phyloP scores from a whole-genome alignment of 139 green algal genomes.

The Picochlorum sp. region DNA sequence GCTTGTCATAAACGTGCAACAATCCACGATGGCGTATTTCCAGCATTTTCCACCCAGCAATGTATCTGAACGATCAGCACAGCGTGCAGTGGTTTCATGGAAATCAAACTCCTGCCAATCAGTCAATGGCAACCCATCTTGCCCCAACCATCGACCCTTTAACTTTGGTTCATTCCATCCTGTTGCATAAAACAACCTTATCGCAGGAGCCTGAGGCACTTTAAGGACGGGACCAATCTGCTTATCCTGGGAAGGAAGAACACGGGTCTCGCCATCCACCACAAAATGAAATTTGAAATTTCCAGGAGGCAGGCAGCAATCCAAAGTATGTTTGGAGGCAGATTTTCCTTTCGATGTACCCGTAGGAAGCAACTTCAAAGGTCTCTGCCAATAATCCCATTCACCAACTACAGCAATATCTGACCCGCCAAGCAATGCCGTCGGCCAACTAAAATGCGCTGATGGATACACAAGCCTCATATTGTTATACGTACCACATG shows the following conservation, averaged over 20 bases:
- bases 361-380: constrained; percentile 32
- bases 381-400: constrained; percentile 34
- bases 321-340: constrained; percentile 13
- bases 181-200: constrained; percentile 50
- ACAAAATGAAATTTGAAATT: constrained; percentile 47
- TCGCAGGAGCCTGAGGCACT: constrained; percentile 29
- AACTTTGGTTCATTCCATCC: constrained; percentile 39
- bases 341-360: neutral
- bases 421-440: constrained; percentile 6
- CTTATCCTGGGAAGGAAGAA: constrained; percentile 28
- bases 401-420: constrained; percentile 40
- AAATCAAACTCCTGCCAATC: constrained; percentile 14
- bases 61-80: neutral
- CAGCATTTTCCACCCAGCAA: neutral
- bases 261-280: constrained; percentile 43
- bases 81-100: constrained; percentile 1
- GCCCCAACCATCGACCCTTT: constrained; percentile 8
- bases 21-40: neutral
- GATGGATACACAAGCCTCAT: constrained; percentile 30
- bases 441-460: constrained; percentile 32
- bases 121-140: constrained; percentile 28
- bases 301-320: constrained; percentile 38
- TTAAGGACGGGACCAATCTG: constrained; percentile 33
- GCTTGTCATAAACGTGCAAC: neutral
- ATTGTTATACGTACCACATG: constrained; percentile 44